phyloP scores from a whole-genome alignment of 2,329 filamentous ascomycete genomes.

The Penicillium sp. region DNA sequence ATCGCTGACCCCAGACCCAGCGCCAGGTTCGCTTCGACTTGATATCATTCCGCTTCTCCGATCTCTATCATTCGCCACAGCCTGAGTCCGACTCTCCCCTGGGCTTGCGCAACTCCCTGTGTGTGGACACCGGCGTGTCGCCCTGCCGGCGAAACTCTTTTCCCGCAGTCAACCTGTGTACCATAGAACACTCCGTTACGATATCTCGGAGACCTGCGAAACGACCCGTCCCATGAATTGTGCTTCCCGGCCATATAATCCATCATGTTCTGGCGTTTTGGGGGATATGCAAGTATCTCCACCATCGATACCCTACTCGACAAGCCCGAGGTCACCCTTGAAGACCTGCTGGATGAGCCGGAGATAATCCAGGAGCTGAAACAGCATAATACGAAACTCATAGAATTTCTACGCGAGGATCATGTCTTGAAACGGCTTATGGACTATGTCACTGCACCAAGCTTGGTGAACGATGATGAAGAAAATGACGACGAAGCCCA shows the following conservation, averaged over 20 bases:
- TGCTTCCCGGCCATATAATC: conserved; percentile 36
- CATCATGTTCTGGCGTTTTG: conserved; percentile 99
- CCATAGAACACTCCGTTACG: conserved; percentile 29
- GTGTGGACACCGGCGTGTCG: conserved; percentile 21
- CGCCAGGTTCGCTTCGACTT: conserved; percentile 19
- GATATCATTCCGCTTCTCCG: conserved; percentile 3
- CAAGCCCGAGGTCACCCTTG: conserved; percentile 88
- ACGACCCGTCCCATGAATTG: conserved; percentile 37
- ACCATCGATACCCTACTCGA: conserved; percentile 96
- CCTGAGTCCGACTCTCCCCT: conserved; percentile 6
- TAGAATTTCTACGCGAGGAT: conserved; percentile 90
- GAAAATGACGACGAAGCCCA: conserved; percentile 54
- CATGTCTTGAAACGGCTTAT: conserved; percentile 79
- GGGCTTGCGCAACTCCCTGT: conserved; percentile 16
- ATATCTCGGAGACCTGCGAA: conserved; percentile 25
- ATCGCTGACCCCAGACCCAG: conserved; percentile 18
- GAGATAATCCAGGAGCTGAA: conserved; percentile 97
- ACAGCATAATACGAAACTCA: conserved; percentile 95
- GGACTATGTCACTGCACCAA: conserved; percentile 84
- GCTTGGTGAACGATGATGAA: conserved; percentile 51
- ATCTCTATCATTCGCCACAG: conserved; percentile 2
- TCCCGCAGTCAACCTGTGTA: conserved; percentile 20
- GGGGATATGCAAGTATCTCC: conserved; percentile 96
- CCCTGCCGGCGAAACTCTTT: conserved; percentile 19
- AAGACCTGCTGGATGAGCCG: conserved; percentile 92